These are phyloP conservation scores for Scytalidium sp. DNA, from an alignment of 2,329 filamentous ascomycete genomes.

Conservation along the genomic window DNA sequence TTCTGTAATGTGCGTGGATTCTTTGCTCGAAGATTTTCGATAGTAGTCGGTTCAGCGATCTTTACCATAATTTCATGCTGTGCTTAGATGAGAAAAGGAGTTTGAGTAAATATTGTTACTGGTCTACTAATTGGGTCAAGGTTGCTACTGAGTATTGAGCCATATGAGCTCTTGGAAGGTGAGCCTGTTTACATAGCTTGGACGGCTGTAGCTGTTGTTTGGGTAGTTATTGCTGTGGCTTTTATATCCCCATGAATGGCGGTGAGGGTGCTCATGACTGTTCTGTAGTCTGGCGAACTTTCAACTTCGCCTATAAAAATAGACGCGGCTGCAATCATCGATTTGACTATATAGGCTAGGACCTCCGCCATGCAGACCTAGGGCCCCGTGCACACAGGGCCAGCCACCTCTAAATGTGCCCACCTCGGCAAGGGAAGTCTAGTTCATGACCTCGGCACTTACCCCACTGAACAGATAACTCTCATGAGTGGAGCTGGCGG, in stretches of 20 bases:
- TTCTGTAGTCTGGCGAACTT: conserved; percentile 2
- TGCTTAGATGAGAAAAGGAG: conserved; percentile 11
- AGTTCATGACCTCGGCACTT: too few species aligned
- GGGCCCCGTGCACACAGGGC: too few species aligned
- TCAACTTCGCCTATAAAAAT: conserved; percentile 9
- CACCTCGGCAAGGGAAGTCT: too few species aligned
- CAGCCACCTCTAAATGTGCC: too few species aligned
- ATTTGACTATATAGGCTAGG: conserved; percentile 5
- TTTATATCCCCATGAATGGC: conserved; percentile 6
- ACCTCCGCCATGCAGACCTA: too few species aligned
- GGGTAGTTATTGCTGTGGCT: conserved; percentile 7
- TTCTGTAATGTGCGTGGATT: conserved; percentile 12
- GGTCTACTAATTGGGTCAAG: conserved; percentile 8
- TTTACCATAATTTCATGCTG: conserved; percentile 18
- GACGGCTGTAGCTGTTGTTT: too few species aligned
- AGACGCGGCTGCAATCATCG: conserved; percentile 7
- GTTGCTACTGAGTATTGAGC: conserved; percentile 7
- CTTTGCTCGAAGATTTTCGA: conserved; percentile 14
- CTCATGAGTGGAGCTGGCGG: too few species aligned
- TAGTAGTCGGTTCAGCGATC: conserved; percentile 13
- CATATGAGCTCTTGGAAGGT: conserved; percentile 3
- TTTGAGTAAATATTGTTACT: conserved; percentile 15
- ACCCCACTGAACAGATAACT: too few species aligned
- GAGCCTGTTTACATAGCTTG: conserved; percentile 2
- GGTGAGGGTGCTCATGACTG: conserved; percentile 4